Base-by-base conservation (phyloP, 306 rosid genomes). In the Vachellia pachyceras region DNA sequence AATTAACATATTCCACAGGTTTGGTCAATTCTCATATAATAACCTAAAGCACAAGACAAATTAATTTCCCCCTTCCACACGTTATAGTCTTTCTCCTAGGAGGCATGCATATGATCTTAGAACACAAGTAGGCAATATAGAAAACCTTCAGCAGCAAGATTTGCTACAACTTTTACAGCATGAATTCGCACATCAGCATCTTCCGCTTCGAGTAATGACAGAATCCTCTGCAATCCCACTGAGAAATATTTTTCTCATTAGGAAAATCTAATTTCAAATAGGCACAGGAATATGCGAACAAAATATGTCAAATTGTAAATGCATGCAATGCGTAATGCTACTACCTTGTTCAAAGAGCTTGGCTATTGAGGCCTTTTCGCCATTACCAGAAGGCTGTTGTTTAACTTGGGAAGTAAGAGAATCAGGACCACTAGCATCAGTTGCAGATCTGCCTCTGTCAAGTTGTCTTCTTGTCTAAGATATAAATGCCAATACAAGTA, bases 91-190 rank as follows among this genome's bases (percentile, higher is more conserved):
- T 61, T 37, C 37, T 74, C 52, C 41, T 22, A 36, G 49, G 44
- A 23, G 50, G 69, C 11, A 39, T 44, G 72, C 9, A 75, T 36
- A 44, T 66, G 35, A 71, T 44, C 52, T 37, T 73, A 52, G 6
- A 83, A 36, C 23, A 77, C 8, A 84, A 82, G 63, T 60, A 75
- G 46, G 80, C 58, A 84, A 78, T 47, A 72, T 17, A 55, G 61
- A 84, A 42, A 80, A 96, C 99, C 99, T 96, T 96, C 99, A 72
- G 99, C 99, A 54, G 99, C 99, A 71, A 96, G 94, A 92, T 96
- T 96, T 80, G 99, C 99, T 42, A 96, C 99, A 29, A 93, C 99
- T 93, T 96, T 93, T 84, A 96, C 98, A 83, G 99, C 99, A 79
- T 96, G 98, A 65, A 96, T 88, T 77, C 94, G 88, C 71, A 96